Base-by-base conservation (phyloP, 306 rosid genomes). In the Trichosanthes cucumerina region DNA sequence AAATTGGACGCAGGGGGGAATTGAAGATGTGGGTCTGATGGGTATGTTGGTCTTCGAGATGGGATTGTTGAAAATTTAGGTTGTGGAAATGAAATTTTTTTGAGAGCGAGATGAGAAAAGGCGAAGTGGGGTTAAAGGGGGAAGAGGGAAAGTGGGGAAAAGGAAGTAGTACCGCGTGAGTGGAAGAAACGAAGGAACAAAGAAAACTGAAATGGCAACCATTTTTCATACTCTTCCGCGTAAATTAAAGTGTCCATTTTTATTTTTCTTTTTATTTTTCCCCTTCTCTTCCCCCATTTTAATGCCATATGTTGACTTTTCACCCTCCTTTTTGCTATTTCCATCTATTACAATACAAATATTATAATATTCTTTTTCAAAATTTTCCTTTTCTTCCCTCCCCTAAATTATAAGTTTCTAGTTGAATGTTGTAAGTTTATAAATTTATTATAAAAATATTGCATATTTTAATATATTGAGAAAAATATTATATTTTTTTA, bases 291-390 rank as follows among this genome's bases (percentile, higher is more conserved):
- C 72, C 36, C 56, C 18, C 56, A 15, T 72, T 28, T 72, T 72
- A 24, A 72, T 72, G 24, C 31, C 58, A 28, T 72, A 15, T 72
- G 23, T 72, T 72, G 77, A 72, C 77, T 72, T 72, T 47, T 72
- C 10, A 47, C 16, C 50, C n/a, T 24, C 56, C 50, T 24, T 70
- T 9, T 44, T 24, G 13, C 50, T 43, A 0, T 44, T 70, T n/a
- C 75, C 50, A 19, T 43, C 21, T 1, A 43, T 10, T 9, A n/a
- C n/a, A n/a, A n/a, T n/a, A n/a, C n/a, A 43, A 9, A 7, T 43
- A 0, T 9, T 43, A 43, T 43, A 43, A 43, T 5, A 43, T 43
- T 43, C 47, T 9, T 43, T 43, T 43, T 3, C 11, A 43, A 43
- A 2, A 9, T 2, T 43, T 43, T 11, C 47, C 1, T 43, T 43